Evolutionary conservation across 179 eudicot genomes (phyloP), one percentile per base, ranked within the genome.

Genomic region (Beta corolliflora): DNA sequence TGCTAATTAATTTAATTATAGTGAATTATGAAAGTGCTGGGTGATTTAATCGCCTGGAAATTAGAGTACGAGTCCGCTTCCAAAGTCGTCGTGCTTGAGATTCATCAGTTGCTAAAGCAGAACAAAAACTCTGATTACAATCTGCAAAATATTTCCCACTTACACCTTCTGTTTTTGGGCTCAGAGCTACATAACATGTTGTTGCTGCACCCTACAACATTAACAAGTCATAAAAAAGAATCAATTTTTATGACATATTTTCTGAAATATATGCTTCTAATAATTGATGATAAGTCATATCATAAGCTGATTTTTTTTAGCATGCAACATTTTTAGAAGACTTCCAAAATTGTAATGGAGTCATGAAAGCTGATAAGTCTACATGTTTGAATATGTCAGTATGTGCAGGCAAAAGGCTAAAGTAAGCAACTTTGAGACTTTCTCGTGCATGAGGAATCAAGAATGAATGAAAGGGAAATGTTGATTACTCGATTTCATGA

Each of bases 141-240:
- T 95, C 99, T 44, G 92, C 95, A 83, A 91, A 94, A 83, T 95
- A 95, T 67, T 82, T 84, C n/a, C 99, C 99, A 78, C 88, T 94
- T 36, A 90, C 77, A 54, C 92, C 95, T 73, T 81, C 85, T 19
- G 59, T 65, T 23, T 88, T 73, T 56, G 88, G 85, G 85, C 94
- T 91, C 59, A 93, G 71, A 2, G 97, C 99, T 41, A 94, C 97
- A 77, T 92, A 94, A 76, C 98, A 95, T 81, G 93, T 94, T 4
- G 98, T 95, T 68, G 99, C 93, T 80, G 98, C 73, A 71, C 77
- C 82, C 85, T 83, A 59, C 79, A 83, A 36, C 29, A 58, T 16
- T 23, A 68, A 36, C 70, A 58, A 5, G 10, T 52, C 25, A 74
- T 71, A 41, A 53, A 36, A 36, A 70, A 56, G 21, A 69, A 41